These are phyloP conservation scores for Ganoderma meredithae DNA, from an alignment of 1,284 basidiomycete genomes.

Conservation along the genomic window DNA sequence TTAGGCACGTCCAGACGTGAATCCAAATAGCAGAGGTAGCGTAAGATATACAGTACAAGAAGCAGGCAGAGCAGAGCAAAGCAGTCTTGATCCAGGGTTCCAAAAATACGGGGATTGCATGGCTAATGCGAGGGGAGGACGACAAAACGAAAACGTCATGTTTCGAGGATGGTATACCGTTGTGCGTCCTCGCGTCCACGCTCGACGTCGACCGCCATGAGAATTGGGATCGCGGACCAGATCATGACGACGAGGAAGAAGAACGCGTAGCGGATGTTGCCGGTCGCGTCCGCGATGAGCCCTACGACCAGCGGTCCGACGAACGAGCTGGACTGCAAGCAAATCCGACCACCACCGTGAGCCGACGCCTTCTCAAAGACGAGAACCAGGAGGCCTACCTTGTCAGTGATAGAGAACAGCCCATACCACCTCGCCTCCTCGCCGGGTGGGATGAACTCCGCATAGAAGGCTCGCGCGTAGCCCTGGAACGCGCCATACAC, in stretches of 20 bases:
- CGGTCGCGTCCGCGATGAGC: slow-evolving; percentile 83
- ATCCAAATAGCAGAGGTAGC: slow-evolving; percentile 1
- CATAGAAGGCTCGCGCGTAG: slow-evolving; percentile 82
- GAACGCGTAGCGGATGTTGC: slow-evolving; percentile 90
- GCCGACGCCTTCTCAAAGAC: not conserved
- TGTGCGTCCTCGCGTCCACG: slow-evolving; percentile 72
- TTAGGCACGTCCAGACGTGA: not conserved
- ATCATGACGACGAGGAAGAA: slow-evolving; percentile 87
- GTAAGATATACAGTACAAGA: slow-evolving; percentile 4
- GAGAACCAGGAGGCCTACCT: slow-evolving; percentile 50
- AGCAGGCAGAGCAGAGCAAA: not conserved
- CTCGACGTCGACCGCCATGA: slow-evolving; percentile 74
- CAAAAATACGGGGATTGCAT: not conserved
- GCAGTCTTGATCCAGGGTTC: not conserved
- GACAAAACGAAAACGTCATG: not conserved
- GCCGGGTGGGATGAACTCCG: slow-evolving; percentile 78
- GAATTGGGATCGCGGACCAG: slow-evolving; percentile 79
- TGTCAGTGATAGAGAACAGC: slow-evolving; percentile 89
- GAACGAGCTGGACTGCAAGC: slow-evolving; percentile 79
- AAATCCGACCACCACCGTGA: not conserved
- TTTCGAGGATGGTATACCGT: slow-evolving; percentile 46
- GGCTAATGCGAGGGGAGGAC: not conserved
- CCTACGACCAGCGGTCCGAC: slow-evolving; percentile 89
- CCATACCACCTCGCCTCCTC: slow-evolving; percentile 84
- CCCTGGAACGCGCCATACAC: slow-evolving; percentile 84